Evolutionary conservation across 2,329 filamentous ascomycete species (phyloP).

Genomic region (Neodidymelliopsis sp.): DNA sequence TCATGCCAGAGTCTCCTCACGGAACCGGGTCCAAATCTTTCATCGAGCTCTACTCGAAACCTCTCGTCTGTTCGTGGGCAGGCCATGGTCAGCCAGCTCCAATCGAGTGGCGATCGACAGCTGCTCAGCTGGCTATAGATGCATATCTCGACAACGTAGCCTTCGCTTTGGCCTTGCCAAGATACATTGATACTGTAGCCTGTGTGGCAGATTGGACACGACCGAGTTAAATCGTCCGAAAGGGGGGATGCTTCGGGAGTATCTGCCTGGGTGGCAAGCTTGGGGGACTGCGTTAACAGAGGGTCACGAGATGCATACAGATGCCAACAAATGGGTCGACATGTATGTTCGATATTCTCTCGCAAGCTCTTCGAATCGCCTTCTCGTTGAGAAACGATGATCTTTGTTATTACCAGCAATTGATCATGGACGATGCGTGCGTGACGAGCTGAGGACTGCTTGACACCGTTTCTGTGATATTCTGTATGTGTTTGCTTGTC

Average conservation of each 20-base stretch:
- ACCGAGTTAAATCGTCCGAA: conserved; percentile 24
- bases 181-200: conserved; percentile 28
- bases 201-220: conserved; percentile 26
- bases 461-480: conserved; percentile 4
- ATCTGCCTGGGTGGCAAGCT: conserved; percentile 24
- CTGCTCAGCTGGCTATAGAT: conserved; percentile 26
- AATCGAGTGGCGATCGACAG: conserved; percentile 28
- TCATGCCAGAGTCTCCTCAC: conserved; percentile 29
- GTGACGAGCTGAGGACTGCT: conserved; percentile 12
- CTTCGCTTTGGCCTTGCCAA: conserved; percentile 26
- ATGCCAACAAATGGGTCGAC: conserved; percentile 21
- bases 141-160: conserved; percentile 21
- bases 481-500: not conserved
- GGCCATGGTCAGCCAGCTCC: conserved; percentile 24
- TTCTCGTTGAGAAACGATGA: conserved; percentile 21
- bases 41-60: conserved; percentile 15
- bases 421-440: conserved; percentile 26
- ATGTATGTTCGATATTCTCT: conserved; percentile 13
- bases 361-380: conserved; percentile 20
- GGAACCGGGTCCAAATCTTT: conserved; percentile 20
- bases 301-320: conserved; percentile 10
- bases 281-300: conserved; percentile 21
- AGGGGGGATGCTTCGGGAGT: conserved; percentile 15
- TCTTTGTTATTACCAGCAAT: conserved; percentile 26
- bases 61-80: conserved; percentile 6